Evolutionary conservation across 2,329 filamentous ascomycete genomes (phyloP).

Genomic region (Epicoccum nigrum): DNA sequence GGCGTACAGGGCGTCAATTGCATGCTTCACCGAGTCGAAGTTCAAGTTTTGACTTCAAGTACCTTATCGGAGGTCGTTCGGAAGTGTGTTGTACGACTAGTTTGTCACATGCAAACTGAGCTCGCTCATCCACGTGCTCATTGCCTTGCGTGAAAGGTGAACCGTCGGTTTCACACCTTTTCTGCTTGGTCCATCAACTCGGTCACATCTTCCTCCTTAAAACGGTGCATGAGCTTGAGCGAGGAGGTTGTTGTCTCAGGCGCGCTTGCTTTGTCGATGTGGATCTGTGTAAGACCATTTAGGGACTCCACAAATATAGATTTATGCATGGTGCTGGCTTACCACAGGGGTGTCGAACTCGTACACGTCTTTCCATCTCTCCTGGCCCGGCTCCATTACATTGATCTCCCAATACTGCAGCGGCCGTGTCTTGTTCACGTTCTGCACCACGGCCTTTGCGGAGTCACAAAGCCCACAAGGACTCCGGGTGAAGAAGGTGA

Average conservation of each 20-base stretch:
- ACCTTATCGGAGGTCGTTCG: no score
- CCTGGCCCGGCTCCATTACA: conserved; percentile 67
- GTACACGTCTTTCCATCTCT: conserved; percentile 74
- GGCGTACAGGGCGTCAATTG: conserved; percentile 3
- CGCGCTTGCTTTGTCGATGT: conserved; percentile 63
- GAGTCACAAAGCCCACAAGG: conserved; percentile 74
- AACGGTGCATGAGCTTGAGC: conserved; percentile 78
- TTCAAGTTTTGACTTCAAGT: neutral
- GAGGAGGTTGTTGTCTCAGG: conserved; percentile 62
- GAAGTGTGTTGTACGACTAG: no score
- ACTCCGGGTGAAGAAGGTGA: conserved; percentile 76
- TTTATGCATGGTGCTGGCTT: conserved; percentile 29
- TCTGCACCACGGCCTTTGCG: conserved; percentile 70
- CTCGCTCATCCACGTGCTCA: neutral
- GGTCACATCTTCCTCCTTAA: conserved; percentile 69
- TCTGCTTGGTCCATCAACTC: conserved; percentile 68
- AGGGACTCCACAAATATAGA: conserved; percentile 25
- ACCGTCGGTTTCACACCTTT: conserved; percentile 8
- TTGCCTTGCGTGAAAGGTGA: neutral
- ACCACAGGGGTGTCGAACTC: conserved; percentile 85
- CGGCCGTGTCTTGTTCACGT: conserved; percentile 69
- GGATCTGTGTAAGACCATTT: conserved; percentile 56
- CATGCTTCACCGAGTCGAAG: neutral
- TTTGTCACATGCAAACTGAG: no score
- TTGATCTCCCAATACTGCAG: conserved; percentile 74